Conservation (phyloP, 2,329 filamentous ascomycete species). For the Clonostachys chloroleuca region DNA sequence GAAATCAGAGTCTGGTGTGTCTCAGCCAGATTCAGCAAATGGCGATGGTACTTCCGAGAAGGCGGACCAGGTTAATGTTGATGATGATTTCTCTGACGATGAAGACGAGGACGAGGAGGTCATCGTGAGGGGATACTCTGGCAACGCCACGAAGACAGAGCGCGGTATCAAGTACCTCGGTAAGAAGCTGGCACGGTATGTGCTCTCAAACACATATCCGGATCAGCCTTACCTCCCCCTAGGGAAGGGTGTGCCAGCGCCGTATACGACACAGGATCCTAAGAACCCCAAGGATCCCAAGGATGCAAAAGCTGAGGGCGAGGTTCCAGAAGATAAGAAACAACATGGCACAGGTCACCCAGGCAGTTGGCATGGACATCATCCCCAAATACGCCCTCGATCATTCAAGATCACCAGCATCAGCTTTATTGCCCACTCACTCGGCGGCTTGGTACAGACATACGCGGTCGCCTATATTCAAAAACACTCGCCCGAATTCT, state of each 20-base stretch:
- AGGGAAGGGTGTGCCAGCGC: constrained; percentile 35
- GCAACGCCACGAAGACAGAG: constrained; percentile 88
- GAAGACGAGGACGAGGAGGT: constrained; percentile 75
- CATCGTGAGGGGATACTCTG: constrained; percentile 83
- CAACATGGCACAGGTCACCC: constrained; percentile 54
- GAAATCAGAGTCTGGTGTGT: neutral
- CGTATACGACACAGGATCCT: constrained; percentile 8
- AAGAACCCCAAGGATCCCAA: constrained; percentile 32
- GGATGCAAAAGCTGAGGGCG: constrained; percentile 33
- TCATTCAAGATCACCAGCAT: constrained; percentile 88
- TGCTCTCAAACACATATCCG: constrained; percentile 86
- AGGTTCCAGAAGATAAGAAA: constrained; percentile 39
- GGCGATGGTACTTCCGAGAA: no score
- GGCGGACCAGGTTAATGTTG: no score
- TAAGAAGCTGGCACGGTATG: constrained; percentile 87
- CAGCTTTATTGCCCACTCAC: constrained; percentile 88
- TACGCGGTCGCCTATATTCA: constrained; percentile 96
- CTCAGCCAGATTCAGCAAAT: no score
- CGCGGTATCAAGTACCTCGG: constrained; percentile 95
- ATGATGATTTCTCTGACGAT: constrained; percentile 13
- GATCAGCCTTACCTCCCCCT: constrained; percentile 83
- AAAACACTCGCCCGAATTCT: constrained; percentile 90
- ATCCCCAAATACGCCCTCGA: constrained; percentile 40
- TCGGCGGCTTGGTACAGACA: constrained; percentile 85
- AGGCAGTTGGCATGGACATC: constrained; percentile 43